These are phyloP conservation scores for Lagerstroemia speciosa DNA, from an alignment of 345 rosid species.

Conservation along the genomic window DNA sequence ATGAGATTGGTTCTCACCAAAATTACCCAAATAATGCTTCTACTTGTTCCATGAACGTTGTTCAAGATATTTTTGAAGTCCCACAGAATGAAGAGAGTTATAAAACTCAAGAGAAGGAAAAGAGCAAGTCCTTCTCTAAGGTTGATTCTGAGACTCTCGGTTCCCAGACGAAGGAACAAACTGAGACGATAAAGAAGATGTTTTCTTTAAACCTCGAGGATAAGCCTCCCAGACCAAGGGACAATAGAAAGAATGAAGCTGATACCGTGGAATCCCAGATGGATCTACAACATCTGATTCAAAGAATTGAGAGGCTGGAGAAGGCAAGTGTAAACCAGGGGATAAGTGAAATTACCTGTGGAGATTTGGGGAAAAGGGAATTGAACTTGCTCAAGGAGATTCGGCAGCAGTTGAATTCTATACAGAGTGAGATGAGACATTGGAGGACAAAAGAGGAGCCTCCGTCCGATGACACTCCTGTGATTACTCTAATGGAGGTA, in stretches of 20 bases:
- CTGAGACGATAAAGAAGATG: slow-evolving; percentile 25
- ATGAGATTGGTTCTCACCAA: slow-evolving; percentile 22
- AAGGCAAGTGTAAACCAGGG: slow-evolving; percentile 16
- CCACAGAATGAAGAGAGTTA: slow-evolving; percentile 23
- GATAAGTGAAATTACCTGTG: slow-evolving; percentile 27
- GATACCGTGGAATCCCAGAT: background rate
- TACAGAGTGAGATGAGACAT: slow-evolving; percentile 48
- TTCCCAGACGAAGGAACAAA: slow-evolving; percentile 15
- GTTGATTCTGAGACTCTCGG: slow-evolving; percentile 28
- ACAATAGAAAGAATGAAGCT: background rate
- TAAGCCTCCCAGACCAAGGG: background rate
- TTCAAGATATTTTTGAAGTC: slow-evolving; percentile 67
- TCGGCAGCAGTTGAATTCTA: slow-evolving; percentile 47
- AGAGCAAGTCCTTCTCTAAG: slow-evolving; percentile 15
- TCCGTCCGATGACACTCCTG: slow-evolving; percentile 17
- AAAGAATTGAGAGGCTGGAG: slow-evolving; percentile 47
- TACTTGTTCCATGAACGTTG: slow-evolving; percentile 18
- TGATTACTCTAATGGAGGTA: slow-evolving; percentile 39
- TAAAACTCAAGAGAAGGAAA: slow-evolving; percentile 13
- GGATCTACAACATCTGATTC: slow-evolving; percentile 23
- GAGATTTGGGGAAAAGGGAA: slow-evolving; percentile 40
- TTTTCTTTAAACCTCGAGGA: background rate
- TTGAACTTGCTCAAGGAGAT: slow-evolving; percentile 55
- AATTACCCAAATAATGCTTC: slow-evolving; percentile 15
- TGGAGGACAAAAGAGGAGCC: slow-evolving; percentile 28